Percentiles rank a stretch among this genome's conserved stretches.
phyloP scores from a whole-genome alignment of 768 basidiomycete genomes.

The Tylopilus subfusipes region DNA sequence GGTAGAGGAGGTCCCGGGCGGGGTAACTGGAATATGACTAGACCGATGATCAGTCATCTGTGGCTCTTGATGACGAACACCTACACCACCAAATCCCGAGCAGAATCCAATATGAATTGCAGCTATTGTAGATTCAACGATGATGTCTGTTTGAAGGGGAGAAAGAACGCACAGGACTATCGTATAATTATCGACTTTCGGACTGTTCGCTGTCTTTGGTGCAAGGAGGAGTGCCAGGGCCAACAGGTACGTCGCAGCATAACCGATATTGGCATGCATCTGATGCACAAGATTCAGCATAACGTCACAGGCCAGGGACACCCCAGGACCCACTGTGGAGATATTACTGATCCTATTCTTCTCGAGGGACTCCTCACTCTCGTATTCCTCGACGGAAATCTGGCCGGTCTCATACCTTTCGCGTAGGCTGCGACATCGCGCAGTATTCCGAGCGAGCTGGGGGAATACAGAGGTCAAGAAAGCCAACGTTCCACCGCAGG shows the following conservation, averaged over 20 bases:
- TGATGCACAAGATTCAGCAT: constrained; percentile 21
- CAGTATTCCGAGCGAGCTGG: constrained; percentile 74
- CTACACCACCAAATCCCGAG: constrained; percentile 87
- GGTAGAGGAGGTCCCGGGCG: constrained; percentile 79
- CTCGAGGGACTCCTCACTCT: too few species aligned
- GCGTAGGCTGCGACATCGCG: constrained; percentile 51
- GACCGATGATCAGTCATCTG: neutral
- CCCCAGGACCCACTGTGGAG: constrained; percentile 53
- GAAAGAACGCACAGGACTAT: constrained; percentile 55
- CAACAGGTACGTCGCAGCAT: constrained; percentile 58
- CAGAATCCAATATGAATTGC: constrained; percentile 74
- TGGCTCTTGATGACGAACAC: constrained; percentile 19
- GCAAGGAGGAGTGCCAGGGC: constrained; percentile 72
- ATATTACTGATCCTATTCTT: constrained; percentile 86
- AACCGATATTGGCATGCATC: constrained; percentile 77
- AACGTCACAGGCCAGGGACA: neutral
- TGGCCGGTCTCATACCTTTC: constrained; percentile 58
- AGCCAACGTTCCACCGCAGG: constrained; percentile 76
- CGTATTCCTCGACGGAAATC: constrained; percentile 55
- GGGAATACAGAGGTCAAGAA: constrained; percentile 81
- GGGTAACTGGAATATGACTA: constrained; percentile 80
- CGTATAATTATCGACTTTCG: constrained; percentile 71
- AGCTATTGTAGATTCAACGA: constrained; percentile 35
- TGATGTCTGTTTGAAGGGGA: neutral
- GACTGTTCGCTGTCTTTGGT: constrained; percentile 37